Evolutionary conservation across 148 eudicot genomes (phyloP), one percentile per base, ranked within the genome.

Genomic region (Pharnaceum exiguum): DNA sequence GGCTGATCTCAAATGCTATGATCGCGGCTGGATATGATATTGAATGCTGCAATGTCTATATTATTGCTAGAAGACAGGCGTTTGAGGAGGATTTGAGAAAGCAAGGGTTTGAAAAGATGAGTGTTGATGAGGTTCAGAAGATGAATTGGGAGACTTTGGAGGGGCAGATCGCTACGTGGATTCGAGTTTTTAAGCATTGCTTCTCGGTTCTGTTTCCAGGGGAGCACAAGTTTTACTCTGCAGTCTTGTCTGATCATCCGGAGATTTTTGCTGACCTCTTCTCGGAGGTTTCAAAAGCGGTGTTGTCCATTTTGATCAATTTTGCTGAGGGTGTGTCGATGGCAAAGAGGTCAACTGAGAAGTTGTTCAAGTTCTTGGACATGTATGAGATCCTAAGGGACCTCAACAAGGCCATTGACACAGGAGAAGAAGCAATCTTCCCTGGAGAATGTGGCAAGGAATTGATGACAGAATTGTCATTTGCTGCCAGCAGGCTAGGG

Each of bases 331-430:
- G 94, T 0, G 82, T 82, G 0, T 61, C 84, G 1, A 70, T 91
- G 77, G 75, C 87, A 0, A 82, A 82, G 60, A 77, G 83, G 0
- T 75, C 87, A 0, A 65, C 94, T 0, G 90, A 87, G 62, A 91
- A 87, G 51, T 49, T 91, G 1, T 91, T 91, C 72, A 91, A 91
- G 63, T 82, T 77, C 47, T 73, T 87, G 2, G 87, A 84, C 63
- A 74, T 81, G 40, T 82, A 91, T 17, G 97, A 91, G 79, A 70
- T 78, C 5, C 24, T 86, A 10, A 65, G 84, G 0, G 95, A 82
- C 42, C 7, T 68, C 16, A 47, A 64, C 38, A 47, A 76, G 0
- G 30, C 15, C 12, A 52, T 77, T 0, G 68, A 54, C 8, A 23
- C 4, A 12, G 54, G 32, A 15, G 17, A 50, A 5, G 16, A 25